phyloP scores from a whole-genome alignment of 2,329 filamentous ascomycete genomes.

The Pseudogymnoascus sp. region DNA sequence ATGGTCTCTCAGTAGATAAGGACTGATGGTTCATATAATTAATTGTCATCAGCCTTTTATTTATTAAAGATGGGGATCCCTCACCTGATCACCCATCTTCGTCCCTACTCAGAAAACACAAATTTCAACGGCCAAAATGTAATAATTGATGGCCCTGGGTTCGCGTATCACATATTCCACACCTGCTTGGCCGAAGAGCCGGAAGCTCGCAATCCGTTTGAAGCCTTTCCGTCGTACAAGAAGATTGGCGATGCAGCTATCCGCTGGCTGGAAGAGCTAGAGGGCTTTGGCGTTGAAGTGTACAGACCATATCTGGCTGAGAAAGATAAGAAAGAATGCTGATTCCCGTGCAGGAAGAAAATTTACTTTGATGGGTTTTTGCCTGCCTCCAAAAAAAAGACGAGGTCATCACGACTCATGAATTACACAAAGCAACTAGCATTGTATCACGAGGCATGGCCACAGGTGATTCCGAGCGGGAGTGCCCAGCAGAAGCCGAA shows the following conservation, averaged over 20 bases:
- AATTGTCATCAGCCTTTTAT: not conserved
- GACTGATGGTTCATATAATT: not conserved
- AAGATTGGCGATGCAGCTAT: slow-evolving; percentile 52
- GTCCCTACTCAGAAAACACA: slow-evolving; percentile 39
- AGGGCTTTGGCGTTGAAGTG: slow-evolving; percentile 49
- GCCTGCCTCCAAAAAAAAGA: slow-evolving; percentile 37
- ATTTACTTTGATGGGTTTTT: slow-evolving; percentile 85
- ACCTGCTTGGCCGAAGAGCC: slow-evolving; percentile 38
- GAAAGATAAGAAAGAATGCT: slow-evolving; percentile 15
- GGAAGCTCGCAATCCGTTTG: slow-evolving; percentile 36
- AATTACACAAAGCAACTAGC: slow-evolving; percentile 20
- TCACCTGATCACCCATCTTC: slow-evolving; percentile 43
- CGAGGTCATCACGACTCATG: slow-evolving; percentile 20
- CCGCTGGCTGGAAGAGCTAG: slow-evolving; percentile 54
- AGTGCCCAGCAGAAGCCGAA: slow-evolving; percentile 12
- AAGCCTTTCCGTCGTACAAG: slow-evolving; percentile 50
- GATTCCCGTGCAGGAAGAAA: slow-evolving; percentile 39
- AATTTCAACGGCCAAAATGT: slow-evolving; percentile 35
- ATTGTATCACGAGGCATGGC: slow-evolving; percentile 19
- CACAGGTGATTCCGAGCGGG: slow-evolving; percentile 10
- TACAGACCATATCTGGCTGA: slow-evolving; percentile 30
- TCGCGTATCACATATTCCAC: slow-evolving; percentile 65
- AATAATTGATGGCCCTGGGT: slow-evolving; percentile 67
- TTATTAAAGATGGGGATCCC: slow-evolving; percentile 49
- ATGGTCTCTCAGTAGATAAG: not conserved